A percentile compares a stretch with the other conserved stretches of the same genome.
Conservation (phyloP, 306 rosid genomes). For the Cicer cuneatum region DNA sequence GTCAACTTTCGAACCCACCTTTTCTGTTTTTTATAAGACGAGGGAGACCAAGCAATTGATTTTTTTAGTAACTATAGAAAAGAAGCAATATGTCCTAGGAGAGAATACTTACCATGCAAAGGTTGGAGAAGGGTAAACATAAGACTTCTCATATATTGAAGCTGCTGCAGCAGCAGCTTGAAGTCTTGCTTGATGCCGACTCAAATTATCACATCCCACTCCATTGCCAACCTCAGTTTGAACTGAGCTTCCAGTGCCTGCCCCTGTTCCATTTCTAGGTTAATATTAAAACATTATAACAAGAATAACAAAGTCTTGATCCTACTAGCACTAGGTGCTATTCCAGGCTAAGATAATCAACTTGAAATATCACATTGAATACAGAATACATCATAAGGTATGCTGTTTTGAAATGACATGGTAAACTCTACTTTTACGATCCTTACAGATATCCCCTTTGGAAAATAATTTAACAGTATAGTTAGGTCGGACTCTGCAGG, state of each 20-base stretch:
- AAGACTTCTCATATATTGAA: constrained; percentile 83
- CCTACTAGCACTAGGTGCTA: constrained; percentile 6
- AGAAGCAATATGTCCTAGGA: neutral
- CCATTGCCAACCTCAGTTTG: constrained; percentile 61
- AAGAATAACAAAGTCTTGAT: neutral
- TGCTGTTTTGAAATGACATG: constrained; percentile 25
- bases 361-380: constrained; percentile 2
- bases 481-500: neutral
- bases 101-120: constrained; percentile 69
- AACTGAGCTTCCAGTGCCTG: constrained; percentile 57
- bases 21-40: neutral
- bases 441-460: neutral
- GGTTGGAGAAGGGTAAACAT: constrained; percentile 61
- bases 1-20: neutral
- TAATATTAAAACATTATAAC: constrained; percentile 19
- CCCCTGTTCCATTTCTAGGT: constrained; percentile 54
- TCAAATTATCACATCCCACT: constrained; percentile 53
- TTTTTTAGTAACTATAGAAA: constrained; percentile 15
- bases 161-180: constrained; percentile 92
- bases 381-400: neutral
- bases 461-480: constrained; percentile 17
- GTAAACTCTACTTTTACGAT: neutral
- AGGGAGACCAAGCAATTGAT: constrained; percentile 1
- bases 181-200: constrained; percentile 80
- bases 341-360: constrained; percentile 42